Percentiles rank a stretch among this genome's conserved stretches.
Conservation (phyloP, 305 asterid genomes). For the Ajuga reptans region DNA sequence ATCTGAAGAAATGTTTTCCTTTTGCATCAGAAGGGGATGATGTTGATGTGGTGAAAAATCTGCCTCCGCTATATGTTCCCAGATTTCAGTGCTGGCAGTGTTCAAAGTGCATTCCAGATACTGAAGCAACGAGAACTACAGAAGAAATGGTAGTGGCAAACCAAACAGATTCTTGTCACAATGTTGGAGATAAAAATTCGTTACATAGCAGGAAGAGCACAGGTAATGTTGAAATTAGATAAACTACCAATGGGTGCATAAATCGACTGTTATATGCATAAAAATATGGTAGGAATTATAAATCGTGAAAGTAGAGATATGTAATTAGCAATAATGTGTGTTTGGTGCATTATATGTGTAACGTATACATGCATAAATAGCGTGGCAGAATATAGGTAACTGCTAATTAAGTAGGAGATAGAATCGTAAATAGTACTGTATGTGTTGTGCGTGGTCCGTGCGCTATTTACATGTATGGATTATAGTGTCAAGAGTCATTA, state of each 20-base stretch:
- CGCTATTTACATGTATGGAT: neutral
- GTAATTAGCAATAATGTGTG: neutral
- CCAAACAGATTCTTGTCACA: constrained; percentile 15
- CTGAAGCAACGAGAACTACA: constrained; percentile 17
- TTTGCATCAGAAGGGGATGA: constrained; percentile 32
- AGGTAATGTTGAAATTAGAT: neutral
- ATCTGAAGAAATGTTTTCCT: constrained; percentile 31
- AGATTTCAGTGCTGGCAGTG: constrained; percentile 51
- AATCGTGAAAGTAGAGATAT: constrained; percentile 4
- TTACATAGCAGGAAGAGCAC: too few relatives aligned
- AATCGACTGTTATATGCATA: too few relatives aligned
- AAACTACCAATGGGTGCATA: too few relatives aligned
- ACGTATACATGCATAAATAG: too few relatives aligned
- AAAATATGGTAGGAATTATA: too few relatives aligned
- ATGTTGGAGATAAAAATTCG: constrained; percentile 9
- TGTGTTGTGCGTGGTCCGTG: neutral
- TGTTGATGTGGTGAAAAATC: constrained; percentile 22
- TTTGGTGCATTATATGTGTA: neutral
- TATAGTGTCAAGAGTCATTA: neutral
- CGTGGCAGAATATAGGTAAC: too few relatives aligned
- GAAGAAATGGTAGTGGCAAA: constrained; percentile 14
- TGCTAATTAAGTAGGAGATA: neutral
- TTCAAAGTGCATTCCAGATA: constrained; percentile 28
- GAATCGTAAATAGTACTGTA: neutral
- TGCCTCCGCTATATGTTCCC: constrained; percentile 46